Base-by-base conservation (phyloP, 768 basidiomycete species). In the Gloeophyllum trabeum region DNA sequence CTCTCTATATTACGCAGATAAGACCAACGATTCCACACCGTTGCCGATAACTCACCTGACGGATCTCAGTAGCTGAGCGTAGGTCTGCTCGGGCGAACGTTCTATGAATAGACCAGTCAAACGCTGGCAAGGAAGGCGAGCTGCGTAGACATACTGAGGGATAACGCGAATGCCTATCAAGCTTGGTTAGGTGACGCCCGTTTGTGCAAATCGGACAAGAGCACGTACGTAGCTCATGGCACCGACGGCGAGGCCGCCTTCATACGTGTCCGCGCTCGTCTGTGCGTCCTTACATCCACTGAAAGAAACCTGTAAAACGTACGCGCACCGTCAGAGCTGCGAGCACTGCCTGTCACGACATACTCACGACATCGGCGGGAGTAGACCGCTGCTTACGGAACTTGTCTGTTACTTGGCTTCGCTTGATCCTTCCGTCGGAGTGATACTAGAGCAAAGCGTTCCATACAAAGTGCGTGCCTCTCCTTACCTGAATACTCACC, bases 281-380 rank as follows among this genome's bases (percentile, higher is more conserved):
- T 87, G 82, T 13, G 75, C 68, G 55, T 87, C 85, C 48, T 81
- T 82, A 58, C 84, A 85, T 21, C 82, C 85, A 54, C 81, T 82
- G 73, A 78, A 87, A n/a, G 79, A 81, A n/a, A 87, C 81, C 84
- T 87, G 43, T 21, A 10, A 7, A 37, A 37, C 10, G 10, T 21
- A 32, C 20, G 10, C 7, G 36, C 36, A 37, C 12, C 36, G 10
- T 7, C 12, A 10, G 10, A 37, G 20, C 20, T 13, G 36, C 20
- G 16, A 32, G 28, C 10, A 32, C 10, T 10, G 16, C 10, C 7
- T 7, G 36, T 10, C 10, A 19, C 7, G 7, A 43, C 20, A 4
- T 6, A 70, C 83, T 46, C 54, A 90, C 88, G 12, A 81, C 87
- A 57, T 98, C 94, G 16, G 91, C 92, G 5, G 79, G 70, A 49